phyloP scores from a whole-genome alignment of 345 rosid genomes.

The Eucalyptus polyanthemos region DNA sequence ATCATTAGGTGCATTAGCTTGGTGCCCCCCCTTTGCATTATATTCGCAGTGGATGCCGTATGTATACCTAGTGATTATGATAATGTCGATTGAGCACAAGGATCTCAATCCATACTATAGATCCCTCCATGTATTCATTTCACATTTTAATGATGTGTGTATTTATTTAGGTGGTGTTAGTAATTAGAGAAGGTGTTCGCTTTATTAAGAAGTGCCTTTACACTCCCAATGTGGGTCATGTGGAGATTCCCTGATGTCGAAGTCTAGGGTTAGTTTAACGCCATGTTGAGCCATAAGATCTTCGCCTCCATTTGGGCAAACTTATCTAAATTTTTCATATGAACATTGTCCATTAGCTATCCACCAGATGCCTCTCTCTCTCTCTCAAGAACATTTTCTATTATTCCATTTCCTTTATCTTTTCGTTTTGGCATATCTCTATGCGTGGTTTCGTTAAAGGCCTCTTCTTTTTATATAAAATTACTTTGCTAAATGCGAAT shows the following conservation, averaged over 20 bases:
- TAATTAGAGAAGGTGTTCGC: neutral
- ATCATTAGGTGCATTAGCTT: neutral
- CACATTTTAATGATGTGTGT: too few species aligned
- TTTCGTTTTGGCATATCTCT: neutral
- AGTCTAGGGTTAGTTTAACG: neutral
- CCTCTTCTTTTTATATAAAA: neutral
- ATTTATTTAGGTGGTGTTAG: neutral
- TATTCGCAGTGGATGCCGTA: neutral
- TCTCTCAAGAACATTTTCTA: neutral
- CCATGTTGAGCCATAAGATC: neutral
- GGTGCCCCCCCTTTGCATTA: neutral
- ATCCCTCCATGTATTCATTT: too few species aligned
- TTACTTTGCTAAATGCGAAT: neutral
- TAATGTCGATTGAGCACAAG: too few species aligned
- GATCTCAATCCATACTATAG: too few species aligned
- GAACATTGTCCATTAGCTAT: neutral
- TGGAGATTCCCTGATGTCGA: neutral
- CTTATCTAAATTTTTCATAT: neutral
- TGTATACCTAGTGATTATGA: neutral
- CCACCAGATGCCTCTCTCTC: neutral
- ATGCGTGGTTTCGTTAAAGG: neutral
- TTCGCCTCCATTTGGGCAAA: neutral
- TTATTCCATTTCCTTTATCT: neutral
- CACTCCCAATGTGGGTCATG: neutral
- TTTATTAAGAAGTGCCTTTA: neutral